Evolutionary conservation across 176 grass and related monocot species (phyloP).

Genomic region (Raddia guianensis): DNA sequence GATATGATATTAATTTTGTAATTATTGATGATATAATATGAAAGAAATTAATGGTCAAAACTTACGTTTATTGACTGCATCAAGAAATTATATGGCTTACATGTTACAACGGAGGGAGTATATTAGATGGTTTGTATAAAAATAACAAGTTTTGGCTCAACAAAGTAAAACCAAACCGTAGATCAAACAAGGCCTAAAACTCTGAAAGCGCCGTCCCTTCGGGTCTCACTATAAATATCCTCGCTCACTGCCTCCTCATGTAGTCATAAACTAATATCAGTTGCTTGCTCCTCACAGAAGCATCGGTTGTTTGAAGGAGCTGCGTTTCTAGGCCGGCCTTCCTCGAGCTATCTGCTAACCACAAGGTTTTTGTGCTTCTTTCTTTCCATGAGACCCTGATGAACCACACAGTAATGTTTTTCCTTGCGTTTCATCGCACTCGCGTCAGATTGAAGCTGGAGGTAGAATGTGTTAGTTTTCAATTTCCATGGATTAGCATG

Average conservation of each 20-base stretch:
- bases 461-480: neutral
- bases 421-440: neutral
- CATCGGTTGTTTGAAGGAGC: neutral
- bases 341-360: neutral
- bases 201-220: neutral
- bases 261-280: neutral
- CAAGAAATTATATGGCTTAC: no score
- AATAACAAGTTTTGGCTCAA: no score
- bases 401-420: neutral
- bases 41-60: no score
- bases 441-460: neutral
- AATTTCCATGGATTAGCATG: neutral
- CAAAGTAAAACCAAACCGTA: no score
- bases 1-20: no score
- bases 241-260: neutral
- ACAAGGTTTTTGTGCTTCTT: neutral
- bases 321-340: neutral
- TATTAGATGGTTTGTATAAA: no score
- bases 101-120: no score
- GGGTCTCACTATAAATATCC: neutral
- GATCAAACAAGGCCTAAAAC: no score
- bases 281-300: neutral
- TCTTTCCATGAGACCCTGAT: neutral
- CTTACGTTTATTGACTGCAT: no score
- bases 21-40: no score